Conservation (phyloP, 228 moss, liverwort and hornwort genomes). For the Sphagnum magellanicum region DNA sequence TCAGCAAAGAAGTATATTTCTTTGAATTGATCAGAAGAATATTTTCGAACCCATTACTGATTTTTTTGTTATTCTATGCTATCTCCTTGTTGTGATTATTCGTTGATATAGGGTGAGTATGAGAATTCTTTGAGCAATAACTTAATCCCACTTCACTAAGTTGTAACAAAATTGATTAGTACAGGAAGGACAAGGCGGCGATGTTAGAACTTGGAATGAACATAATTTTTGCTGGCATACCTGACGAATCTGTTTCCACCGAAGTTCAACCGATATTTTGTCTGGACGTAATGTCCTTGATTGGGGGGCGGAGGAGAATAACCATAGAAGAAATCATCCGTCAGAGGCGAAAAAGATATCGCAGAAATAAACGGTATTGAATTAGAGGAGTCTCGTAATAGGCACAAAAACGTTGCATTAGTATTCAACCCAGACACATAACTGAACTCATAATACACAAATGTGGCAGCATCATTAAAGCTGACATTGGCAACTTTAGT, state of each 20-base stretch:
- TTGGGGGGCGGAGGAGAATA: neutral
- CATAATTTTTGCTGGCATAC: neutral
- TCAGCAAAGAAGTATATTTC: no score
- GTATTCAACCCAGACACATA: neutral
- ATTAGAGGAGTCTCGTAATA: neutral
- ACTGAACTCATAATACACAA: slow-evolving; percentile 9
- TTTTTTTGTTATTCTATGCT: no score
- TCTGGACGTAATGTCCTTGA: neutral
- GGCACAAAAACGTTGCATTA: slow-evolving; percentile 6
- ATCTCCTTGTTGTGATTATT: no score
- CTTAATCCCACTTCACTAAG: no score
- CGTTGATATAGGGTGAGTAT: no score
- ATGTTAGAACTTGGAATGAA: no score
- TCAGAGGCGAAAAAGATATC: slow-evolving; percentile 8
- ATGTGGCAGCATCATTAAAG: slow-evolving; percentile 1
- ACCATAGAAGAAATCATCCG: neutral
- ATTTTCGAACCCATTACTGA: no score
- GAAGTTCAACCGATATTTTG: neutral
- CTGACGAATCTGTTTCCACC: neutral
- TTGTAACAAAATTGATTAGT: no score
- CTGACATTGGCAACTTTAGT: neutral
- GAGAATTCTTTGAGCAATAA: no score
- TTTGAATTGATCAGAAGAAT: no score
- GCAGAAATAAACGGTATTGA: slow-evolving; percentile 20
- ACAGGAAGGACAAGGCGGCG: no score